Conservation (phyloP, 768 basidiomycete genomes). For the Naganishia onofrii region DNA sequence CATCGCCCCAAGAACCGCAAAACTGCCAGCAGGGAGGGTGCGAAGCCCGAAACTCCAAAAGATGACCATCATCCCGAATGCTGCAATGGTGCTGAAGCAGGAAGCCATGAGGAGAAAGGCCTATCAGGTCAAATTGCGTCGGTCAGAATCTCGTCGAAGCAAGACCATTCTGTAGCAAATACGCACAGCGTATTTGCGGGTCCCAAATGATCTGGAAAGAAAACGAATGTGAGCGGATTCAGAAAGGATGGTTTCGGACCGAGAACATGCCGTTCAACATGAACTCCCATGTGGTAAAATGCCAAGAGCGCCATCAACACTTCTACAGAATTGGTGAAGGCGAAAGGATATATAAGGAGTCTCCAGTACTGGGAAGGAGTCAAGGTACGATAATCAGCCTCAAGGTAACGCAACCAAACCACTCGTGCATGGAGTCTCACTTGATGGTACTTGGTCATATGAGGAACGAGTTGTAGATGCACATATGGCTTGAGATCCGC, state of each 20-base stretch:
- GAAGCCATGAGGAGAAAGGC: slow-evolving; percentile 72
- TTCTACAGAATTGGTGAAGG: slow-evolving; percentile 80
- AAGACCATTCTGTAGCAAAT: background rate
- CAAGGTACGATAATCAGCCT: background rate
- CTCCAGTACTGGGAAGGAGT: slow-evolving; percentile 71
- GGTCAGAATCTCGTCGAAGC: background rate
- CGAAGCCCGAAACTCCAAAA: slow-evolving; percentile 68
- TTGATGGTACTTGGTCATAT: slow-evolving; percentile 85
- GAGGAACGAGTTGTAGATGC: slow-evolving; percentile 84
- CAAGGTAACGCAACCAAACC: background rate
- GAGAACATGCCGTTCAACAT: slow-evolving; percentile 63
- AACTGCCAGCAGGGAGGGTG: slow-evolving; percentile 70
- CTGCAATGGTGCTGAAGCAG: slow-evolving; percentile 65
- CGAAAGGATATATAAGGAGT: slow-evolving; percentile 67
- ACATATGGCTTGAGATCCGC: slow-evolving; percentile 87
- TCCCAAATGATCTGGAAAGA: slow-evolving; percentile 64
- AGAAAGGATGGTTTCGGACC: background rate
- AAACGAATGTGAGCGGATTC: background rate
- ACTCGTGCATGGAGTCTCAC: slow-evolving; percentile 55
- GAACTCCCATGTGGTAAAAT: slow-evolving; percentile 67
- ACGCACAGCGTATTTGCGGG: slow-evolving; percentile 75
- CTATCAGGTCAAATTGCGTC: slow-evolving; percentile 52
- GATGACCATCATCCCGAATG: slow-evolving; percentile 65
- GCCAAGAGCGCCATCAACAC: slow-evolving; percentile 72
- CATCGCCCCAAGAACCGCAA: slow-evolving; percentile 65